Conservation (phyloP, 1,139 yeast genomes). For the Lodderomyces oxycetoniae region DNA sequence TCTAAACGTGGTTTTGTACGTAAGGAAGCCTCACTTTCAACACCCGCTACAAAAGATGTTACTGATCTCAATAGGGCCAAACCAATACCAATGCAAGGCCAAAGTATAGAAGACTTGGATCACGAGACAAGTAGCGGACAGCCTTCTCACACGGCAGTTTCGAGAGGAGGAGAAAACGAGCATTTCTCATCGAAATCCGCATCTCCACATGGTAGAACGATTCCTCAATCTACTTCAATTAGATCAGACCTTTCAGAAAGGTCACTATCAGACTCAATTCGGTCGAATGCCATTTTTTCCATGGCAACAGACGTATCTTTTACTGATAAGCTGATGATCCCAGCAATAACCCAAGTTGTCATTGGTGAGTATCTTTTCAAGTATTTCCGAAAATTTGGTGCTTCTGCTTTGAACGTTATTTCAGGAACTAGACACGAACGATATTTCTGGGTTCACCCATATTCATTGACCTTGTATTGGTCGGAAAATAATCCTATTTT, state of each 20-base stretch:
- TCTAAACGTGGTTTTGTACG: conserved; percentile 45
- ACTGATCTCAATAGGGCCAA: background rate
- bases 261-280: conserved; percentile 30
- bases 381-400: conserved; percentile 72
- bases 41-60: conserved; percentile 11
- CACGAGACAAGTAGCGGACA: background rate
- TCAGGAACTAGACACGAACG: conserved; percentile 84
- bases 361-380: conserved; percentile 90
- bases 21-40: conserved; percentile 13
- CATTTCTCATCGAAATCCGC: background rate
- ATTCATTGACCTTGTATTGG: conserved; percentile 89
- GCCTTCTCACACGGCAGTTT: background rate
- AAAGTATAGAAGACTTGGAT: background rate
- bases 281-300: conserved; percentile 39
- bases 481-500: conserved; percentile 75
- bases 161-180: background rate
- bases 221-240: conserved; percentile 23
- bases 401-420: conserved; percentile 57
- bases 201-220: background rate
- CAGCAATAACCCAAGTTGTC: conserved; percentile 72
- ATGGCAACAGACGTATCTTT: conserved; percentile 69
- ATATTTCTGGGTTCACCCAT: conserved; percentile 96
- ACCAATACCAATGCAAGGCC: background rate
- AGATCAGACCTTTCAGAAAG: conserved; percentile 32
- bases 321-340: conserved; percentile 71